Evolutionary conservation across 2,329 filamentous ascomycete genomes (phyloP), one percentile per base, ranked within the genome.

Genomic region (Fusarium xyrophilum): DNA sequence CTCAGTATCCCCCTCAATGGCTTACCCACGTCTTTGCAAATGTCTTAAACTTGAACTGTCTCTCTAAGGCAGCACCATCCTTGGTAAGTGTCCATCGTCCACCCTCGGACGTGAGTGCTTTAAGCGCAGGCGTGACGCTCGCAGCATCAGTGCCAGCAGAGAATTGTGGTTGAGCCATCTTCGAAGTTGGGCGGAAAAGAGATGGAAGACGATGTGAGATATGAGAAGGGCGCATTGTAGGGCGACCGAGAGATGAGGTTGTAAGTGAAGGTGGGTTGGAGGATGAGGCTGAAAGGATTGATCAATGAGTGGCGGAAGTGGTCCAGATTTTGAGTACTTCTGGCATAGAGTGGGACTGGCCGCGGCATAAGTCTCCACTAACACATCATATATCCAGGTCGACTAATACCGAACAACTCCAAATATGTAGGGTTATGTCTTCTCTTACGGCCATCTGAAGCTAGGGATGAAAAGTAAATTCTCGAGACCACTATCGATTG

Each of bases 1-100:
- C 19, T 6, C 10, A n/a, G 39, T 7, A n/a, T 11, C 15, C 11
- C 11, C 19, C 7, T 9, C 36, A 27, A 21, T 36, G 12, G 81
- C 84, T 64, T 68, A 89, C 87, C 88, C 88, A 90, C 11, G 87
- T 86, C 80, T 87, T 89, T 36, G 84, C 82, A 76, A 90, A 91
- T 3, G 82, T 88, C 79, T 88, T 88, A 73, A 91, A 91, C 73
- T 81, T 85, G 75, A 90, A 89, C 56, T 79, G 82, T 54, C 88
- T 81, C 77, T 90, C 86, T 3, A 91, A 69, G 0, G 85, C 88
- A 56, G 83, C 81, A 13, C 86, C 86, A 44, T 81, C 79, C 3
- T 79, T 73, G 5, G 82, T 79, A 35, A 90, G 73, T 6, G 76
- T 71, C 88, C 88, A 91, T 52, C 79, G 80, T 56, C 76, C 63